Evolutionary conservation across 352 stramenopile species (phyloP), one percentile per base, ranked within the genome.

Genomic region (Pythium oligandrum): DNA sequence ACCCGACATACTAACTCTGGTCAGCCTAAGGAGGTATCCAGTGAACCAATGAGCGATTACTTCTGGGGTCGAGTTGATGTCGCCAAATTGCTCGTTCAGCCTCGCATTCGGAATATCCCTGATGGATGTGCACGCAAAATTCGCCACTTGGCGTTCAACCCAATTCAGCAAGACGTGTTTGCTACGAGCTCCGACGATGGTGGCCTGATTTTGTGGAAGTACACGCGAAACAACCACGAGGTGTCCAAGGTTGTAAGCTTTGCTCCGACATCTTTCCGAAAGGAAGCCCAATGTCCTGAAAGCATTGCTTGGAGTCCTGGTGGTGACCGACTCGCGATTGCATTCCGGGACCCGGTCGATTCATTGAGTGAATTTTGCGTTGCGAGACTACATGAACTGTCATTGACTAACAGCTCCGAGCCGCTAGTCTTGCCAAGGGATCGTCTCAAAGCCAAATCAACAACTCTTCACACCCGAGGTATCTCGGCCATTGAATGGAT

Each of bases 161-260:
- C 84, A 40, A 78, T 75, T 12, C 70, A 85, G 57, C 70, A 73
- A 6, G 72, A 90, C 57, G 72, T 83, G 48, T 89, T 95, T 42
- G 80, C 80, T 4, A 89, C 80, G 10, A 82, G 73, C 37, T 81
- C 82, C 7, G 84, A 95, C 63, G 82, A 93, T 44, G 84, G 84
- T 40, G 83, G 77, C 0, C 51, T 95, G 12, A 86, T 86, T 7
- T 48, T 95, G 43, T 95, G 84, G 84, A 85, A 71, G 40, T 95
- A 93, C 58, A 55, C 78, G 37, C 67, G 73, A 8, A 59, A 81
- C 31, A 73, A 68, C 2, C 79, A 90, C 63, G 64, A 83, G 8
- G 62, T 95, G 37, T 47, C 64, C 10, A 84, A 83, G 55, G 63
- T 92, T 40, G 75, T 83, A 55, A 75, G 63, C 48, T 65, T 95